A percentile compares a stretch with the other conserved stretches of the same genome.
phyloP scores from a whole-genome alignment of 805 yeast species.

The Hanseniaspora taiwanica region DNA sequence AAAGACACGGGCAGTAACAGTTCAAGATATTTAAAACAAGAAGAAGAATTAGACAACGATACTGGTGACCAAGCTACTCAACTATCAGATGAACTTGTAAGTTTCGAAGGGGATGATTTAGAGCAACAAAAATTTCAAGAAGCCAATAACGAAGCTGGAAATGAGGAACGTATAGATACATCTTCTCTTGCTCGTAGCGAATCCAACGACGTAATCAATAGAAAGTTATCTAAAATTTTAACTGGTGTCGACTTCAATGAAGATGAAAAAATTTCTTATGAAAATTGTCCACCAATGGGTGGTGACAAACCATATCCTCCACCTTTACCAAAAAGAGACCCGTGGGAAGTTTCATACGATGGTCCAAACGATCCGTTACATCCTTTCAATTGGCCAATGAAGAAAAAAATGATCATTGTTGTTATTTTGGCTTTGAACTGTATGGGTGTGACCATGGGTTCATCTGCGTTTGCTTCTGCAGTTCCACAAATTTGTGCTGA shows the following conservation, averaged over 20 bases:
- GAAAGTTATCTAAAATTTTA: constrained; percentile 29
- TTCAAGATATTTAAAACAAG: no score
- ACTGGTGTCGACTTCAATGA: constrained; percentile 27
- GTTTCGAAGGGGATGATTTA: not conserved
- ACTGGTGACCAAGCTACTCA: not conserved
- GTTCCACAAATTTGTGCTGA: constrained; percentile 32
- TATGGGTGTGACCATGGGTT: constrained; percentile 53
- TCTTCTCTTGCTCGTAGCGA: constrained; percentile 10
- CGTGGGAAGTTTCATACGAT: constrained; percentile 57
- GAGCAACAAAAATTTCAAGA: not conserved
- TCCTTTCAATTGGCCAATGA: constrained; percentile 64
- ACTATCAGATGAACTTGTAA: not conserved
- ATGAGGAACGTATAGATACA: constrained; percentile 17
- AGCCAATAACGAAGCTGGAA: not conserved
- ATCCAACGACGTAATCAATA: constrained; percentile 16
- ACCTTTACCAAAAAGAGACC: constrained; percentile 36
- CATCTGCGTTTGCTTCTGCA: constrained; percentile 69
- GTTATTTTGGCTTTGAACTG: constrained; percentile 36
- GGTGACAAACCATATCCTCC: constrained; percentile 53
- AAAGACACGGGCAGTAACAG: no score
- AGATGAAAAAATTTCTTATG: constrained; percentile 18
- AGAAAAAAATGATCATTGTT: constrained; percentile 34
- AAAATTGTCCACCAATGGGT: constrained; percentile 50
- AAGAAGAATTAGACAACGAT: not conserved
- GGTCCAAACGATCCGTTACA: constrained; percentile 70